Percentiles rank a stretch among this genome's conserved stretches.
Conservation (phyloP, 169 alveolate genomes). For the Cryptosporidium parvum region DNA sequence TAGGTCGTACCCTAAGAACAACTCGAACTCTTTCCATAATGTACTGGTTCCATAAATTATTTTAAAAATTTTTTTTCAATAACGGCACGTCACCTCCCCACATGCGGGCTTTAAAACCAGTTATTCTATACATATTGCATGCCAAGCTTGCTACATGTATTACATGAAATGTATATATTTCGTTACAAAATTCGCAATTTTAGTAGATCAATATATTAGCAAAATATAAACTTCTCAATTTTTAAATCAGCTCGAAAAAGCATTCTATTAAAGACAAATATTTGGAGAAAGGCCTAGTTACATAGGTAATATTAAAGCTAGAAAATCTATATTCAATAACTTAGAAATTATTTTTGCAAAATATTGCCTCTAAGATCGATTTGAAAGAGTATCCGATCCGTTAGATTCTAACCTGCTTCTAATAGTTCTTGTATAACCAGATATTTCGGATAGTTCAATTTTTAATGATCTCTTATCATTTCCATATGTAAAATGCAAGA, state of each 20-base stretch:
- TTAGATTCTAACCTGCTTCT: slow-evolving; percentile 21
- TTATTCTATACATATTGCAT: slow-evolving; percentile 37
- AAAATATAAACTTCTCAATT: neutral
- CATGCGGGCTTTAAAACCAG: slow-evolving; percentile 49
- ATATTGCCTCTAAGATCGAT: neutral
- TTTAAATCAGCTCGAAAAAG: neutral
- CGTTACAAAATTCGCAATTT: neutral
- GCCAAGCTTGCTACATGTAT: slow-evolving; percentile 25
- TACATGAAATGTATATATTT: neutral
- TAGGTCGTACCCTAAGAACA: slow-evolving; percentile 71
- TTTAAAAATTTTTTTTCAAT: slow-evolving; percentile 4
- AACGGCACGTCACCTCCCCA: slow-evolving; percentile 62
- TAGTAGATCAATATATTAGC: neutral
- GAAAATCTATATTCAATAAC: neutral
- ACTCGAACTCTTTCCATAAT: slow-evolving; percentile 73
- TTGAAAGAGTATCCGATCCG: slow-evolving; percentile 53
- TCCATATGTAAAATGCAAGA: slow-evolving; percentile 86
- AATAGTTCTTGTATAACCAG: slow-evolving; percentile 39
- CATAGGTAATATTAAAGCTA: neutral
- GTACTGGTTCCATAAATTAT: slow-evolving; percentile 1
- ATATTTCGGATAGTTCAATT: slow-evolving; percentile 22
- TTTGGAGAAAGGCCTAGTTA: neutral
- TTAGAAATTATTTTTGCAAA: neutral
- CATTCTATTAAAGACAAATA: neutral
- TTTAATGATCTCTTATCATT: slow-evolving; percentile 71